These are phyloP conservation scores for Epicoccum sorghinum DNA, from an alignment of 2,329 filamentous ascomycete species.

Conservation along the genomic window DNA sequence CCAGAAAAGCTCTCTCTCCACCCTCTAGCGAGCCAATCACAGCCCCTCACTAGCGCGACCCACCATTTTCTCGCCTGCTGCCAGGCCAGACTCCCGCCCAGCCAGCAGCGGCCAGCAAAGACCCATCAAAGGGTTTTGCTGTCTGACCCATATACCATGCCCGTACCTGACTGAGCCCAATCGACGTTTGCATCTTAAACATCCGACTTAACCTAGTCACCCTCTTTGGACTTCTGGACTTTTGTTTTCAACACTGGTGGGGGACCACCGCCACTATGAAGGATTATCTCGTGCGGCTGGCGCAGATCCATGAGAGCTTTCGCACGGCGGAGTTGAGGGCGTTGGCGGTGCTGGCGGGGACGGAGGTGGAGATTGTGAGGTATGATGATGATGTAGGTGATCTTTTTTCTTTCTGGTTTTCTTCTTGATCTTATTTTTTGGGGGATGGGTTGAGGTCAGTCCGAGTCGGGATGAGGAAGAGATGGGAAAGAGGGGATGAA, in stretches of 20 bases:
- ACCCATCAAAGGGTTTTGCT: not conserved
- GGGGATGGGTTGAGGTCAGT: too few species aligned
- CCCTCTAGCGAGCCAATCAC: constrained; percentile 12
- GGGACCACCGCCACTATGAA: constrained; percentile 33
- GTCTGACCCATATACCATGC: constrained; percentile 16
- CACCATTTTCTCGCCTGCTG: constrained; percentile 12
- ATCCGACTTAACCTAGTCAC: not conserved
- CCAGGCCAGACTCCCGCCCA: constrained; percentile 4
- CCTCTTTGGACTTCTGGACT: not conserved
- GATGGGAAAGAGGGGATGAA: not conserved
- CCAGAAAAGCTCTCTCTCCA: not conserved
- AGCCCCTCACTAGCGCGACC: not conserved
- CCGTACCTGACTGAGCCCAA: constrained; percentile 28
- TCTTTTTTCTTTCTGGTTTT: not conserved
- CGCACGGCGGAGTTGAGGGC: constrained; percentile 82
- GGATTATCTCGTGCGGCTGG: constrained; percentile 89
- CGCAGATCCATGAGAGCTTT: constrained; percentile 90
- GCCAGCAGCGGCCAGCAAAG: not conserved
- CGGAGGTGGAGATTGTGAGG: constrained; percentile 73
- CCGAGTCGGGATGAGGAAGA: too few species aligned
- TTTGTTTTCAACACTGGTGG: not conserved
- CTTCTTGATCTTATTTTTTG: too few species aligned
- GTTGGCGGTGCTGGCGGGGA: constrained; percentile 70
- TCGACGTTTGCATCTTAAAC: not conserved
- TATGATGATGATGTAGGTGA: constrained; percentile 75